A percentile compares a stretch with the other conserved stretches of the same genome.
Conservation (phyloP, 805 yeast species). For the Vanderwaltozyma polyspora region DNA sequence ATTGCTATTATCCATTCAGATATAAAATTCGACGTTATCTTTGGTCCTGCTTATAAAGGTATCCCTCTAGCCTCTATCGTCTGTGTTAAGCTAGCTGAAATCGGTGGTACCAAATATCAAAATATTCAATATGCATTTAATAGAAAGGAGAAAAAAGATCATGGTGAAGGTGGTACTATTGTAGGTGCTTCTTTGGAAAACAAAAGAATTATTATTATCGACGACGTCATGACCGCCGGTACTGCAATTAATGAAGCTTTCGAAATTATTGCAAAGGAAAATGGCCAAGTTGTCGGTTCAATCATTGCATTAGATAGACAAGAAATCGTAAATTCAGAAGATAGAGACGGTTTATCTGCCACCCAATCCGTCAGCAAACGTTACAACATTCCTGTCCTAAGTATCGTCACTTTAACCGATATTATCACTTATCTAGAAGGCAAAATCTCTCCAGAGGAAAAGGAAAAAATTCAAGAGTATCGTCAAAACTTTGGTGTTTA, state of each 20-base stretch:
- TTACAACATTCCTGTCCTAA: conserved; percentile 71
- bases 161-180: conserved; percentile 94
- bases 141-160: conserved; percentile 93
- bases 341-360: conserved; percentile 44
- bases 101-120: conserved; percentile 69
- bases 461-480: conserved; percentile 48
- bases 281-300: conserved; percentile 71
- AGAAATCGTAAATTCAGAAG: conserved; percentile 64
- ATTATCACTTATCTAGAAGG: conserved; percentile 52
- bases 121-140: conserved; percentile 82
- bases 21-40: conserved; percentile 76
- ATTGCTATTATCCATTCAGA: conserved; percentile 72
- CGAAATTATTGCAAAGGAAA: conserved; percentile 54
- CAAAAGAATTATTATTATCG: conserved; percentile 74
- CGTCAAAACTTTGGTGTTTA: conserved; percentile 30
- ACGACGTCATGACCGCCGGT: conserved; percentile 97
- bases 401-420: conserved; percentile 68
- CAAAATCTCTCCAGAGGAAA: conserved; percentile 47
- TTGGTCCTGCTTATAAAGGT: conserved; percentile 98
- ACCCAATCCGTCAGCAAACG: conserved; percentile 65
- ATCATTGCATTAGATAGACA: conserved; percentile 92
- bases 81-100: conserved; percentile 82
- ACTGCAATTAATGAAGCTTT: conserved; percentile 95
- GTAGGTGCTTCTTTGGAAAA: conserved; percentile 73
- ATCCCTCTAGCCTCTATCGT: conserved; percentile 91